These are phyloP conservation scores for Drechslerella coelobrocha DNA, from an alignment of 2,329 filamentous ascomycete species.

Conservation along the genomic window DNA sequence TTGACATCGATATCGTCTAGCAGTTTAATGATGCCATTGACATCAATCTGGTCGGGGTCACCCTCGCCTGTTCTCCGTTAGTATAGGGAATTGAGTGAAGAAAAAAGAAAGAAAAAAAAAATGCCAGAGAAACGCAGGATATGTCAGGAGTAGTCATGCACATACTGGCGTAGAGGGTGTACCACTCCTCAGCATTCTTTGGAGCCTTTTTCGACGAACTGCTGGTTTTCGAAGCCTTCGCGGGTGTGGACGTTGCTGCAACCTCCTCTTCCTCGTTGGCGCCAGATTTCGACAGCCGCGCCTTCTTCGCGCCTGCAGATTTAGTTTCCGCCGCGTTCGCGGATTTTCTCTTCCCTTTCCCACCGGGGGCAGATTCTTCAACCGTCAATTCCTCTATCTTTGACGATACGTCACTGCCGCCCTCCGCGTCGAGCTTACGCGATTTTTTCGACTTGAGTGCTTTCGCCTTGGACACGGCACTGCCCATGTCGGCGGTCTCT, in stretches of 20 bases:
- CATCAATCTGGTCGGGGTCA: slow-evolving; percentile 36
- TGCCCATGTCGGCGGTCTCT: slow-evolving; percentile 39
- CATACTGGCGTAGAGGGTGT: slow-evolving; percentile 36
- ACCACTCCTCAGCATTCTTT: slow-evolving; percentile 46
- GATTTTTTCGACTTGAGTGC: slow-evolving; percentile 31
- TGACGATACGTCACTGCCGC: slow-evolving; percentile 19
- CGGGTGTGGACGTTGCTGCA: not conserved
- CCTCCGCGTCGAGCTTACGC: slow-evolving; percentile 36
- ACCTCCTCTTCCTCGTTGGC: slow-evolving; percentile 16
- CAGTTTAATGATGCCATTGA: slow-evolving; percentile 27
- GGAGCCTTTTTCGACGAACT: slow-evolving; percentile 9
- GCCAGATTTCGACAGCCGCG: slow-evolving; percentile 23
- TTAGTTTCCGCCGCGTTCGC: slow-evolving; percentile 12
- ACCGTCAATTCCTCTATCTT: slow-evolving; percentile 26
- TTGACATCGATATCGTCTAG: slow-evolving; percentile 41
- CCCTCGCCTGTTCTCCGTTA: slow-evolving; percentile 18
- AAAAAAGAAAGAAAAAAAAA: not conserved
- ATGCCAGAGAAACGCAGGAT: not conserved
- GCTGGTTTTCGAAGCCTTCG: slow-evolving; percentile 3
- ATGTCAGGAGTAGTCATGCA: too few species aligned
- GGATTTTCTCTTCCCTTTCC: slow-evolving; percentile 36
- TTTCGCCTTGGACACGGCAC: slow-evolving; percentile 36
- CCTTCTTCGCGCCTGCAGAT: slow-evolving; percentile 27
- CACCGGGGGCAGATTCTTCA: slow-evolving; percentile 20
- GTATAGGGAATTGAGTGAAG: not conserved